Base-by-base conservation (phyloP, 148 eudicot genomes). In the Chenopodium formosanum region DNA sequence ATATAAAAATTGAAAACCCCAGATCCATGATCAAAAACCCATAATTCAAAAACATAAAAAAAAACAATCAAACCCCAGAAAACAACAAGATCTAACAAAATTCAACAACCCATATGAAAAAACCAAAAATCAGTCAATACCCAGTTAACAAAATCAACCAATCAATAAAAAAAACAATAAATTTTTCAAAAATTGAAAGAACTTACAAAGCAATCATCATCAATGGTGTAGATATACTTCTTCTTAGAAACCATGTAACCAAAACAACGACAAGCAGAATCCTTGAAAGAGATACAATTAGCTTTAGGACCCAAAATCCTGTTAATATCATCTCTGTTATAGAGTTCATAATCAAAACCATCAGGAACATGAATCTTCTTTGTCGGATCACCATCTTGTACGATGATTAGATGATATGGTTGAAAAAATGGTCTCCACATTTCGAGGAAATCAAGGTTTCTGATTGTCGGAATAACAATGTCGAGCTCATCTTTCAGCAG, bases 201-300 rank as follows among this genome's bases (percentile, higher is more conserved):
- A 80, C 90, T 89, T 77, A 91, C 92, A 87, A 91, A 91, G 87
- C 94, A 91, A 71, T 91, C 94, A 79, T 91, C 94, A 77, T 91
- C 94, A 80, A 91, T 89, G 82, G 94, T 91, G 87, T 66, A 91
- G 74, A 91, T 86, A 47, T 91, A 91, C 84, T 89, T 91, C 89
- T 89, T 88, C 85, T 86, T 90, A 67, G 93, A 91, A 25, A 91
- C 91, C 93, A 91, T 89, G 76, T 89, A 87, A 1, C 91, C 94
- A 58, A 89, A 87, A 73, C 92, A 88, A 2, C 94, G 80, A 31
- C 94, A 91, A 73, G 92, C 94, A 13, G 94, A 91, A 67, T 91
- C 92, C 80, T 91, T 91, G 79, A 91, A 91, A 2, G 94, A 91
- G 25, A 91, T 91, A 80, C 94, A 91, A 40, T 79, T 85, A 65